phyloP scores from a whole-genome alignment of 2,329 filamentous ascomycete genomes.

The Colletotrichum acutatum region DNA sequence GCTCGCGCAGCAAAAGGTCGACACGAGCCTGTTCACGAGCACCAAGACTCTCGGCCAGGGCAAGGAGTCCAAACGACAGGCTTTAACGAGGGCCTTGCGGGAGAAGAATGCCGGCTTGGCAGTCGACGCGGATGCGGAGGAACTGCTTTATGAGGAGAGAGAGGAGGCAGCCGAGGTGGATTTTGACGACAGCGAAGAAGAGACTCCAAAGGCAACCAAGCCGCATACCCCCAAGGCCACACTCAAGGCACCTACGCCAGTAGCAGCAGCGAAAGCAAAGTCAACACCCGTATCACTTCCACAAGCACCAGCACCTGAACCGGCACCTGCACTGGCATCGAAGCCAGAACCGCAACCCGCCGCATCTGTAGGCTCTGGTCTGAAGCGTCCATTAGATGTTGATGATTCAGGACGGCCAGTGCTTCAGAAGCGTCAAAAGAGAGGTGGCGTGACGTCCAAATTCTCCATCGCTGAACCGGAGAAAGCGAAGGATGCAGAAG shows the following conservation, averaged over 20 bases:
- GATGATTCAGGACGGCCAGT: conserved; percentile 84
- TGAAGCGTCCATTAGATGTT: conserved; percentile 87
- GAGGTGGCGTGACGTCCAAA: conserved; percentile 70
- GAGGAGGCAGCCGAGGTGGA: conserved; percentile 44
- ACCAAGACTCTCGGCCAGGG: conserved; percentile 80
- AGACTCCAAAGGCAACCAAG: conserved; percentile 37
- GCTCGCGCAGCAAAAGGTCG: conserved; percentile 80
- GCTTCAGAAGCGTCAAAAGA: conserved; percentile 83
- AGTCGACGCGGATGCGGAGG: conserved; percentile 61
- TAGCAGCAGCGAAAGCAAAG: conserved; percentile 8
- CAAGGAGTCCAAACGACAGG: conserved; percentile 77
- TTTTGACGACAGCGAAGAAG: conserved; percentile 41
- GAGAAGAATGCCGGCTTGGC: conserved; percentile 74
- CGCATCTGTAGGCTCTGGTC: conserved; percentile 72
- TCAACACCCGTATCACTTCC: conserved; percentile 28
- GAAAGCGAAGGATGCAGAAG: conserved; percentile 43
- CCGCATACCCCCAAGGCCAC: background rate
- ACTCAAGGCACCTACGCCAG: background rate
- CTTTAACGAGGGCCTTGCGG: conserved; percentile 69
- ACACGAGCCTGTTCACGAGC: conserved; percentile 84
- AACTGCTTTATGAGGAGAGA: conserved; percentile 62
- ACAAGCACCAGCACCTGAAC: background rate
- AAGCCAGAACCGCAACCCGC: conserved; percentile 10
- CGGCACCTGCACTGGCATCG: background rate
- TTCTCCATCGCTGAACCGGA: conserved; percentile 55